A percentile compares a stretch with the other conserved stretches of the same genome.
These are phyloP conservation scores for Metschnikowia vanudenii DNA, from an alignment of 805 yeast species.

Conservation along the genomic window DNA sequence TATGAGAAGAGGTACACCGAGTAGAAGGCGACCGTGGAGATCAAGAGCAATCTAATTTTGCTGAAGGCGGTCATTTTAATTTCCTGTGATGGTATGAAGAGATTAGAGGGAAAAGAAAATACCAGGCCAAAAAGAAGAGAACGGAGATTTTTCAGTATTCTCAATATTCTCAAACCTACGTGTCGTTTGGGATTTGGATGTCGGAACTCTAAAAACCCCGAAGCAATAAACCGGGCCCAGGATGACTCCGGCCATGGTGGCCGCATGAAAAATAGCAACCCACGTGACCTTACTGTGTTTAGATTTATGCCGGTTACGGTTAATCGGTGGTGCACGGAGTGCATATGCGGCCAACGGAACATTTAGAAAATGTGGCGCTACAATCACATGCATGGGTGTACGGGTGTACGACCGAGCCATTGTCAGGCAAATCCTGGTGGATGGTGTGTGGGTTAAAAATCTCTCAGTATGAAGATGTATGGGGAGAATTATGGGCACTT, in stretches of 20 bases:
- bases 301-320: conserved; percentile 5
- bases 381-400: no score
- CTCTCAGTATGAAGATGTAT: no score
- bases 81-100: background rate
- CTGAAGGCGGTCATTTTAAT: conserved; percentile 16
- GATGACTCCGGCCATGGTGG: conserved; percentile 1
- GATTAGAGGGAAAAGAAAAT: background rate
- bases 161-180: no score
- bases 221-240: conserved; percentile 3
- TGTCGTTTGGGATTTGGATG: background rate
- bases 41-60: conserved; percentile 22
- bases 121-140: background rate
- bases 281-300: conserved; percentile 12
- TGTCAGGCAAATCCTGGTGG: no score
- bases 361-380: no score
- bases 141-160: background rate
- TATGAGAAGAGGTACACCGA: conserved; percentile 37
- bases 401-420: no score
- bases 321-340: no score
- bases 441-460: no score
- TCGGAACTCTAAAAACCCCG: background rate
- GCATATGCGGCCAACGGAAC: no score
- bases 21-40: conserved; percentile 31
- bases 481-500: no score
- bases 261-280: conserved; percentile 9